A percentile compares a stretch with the other conserved stretches of the same genome.
phyloP scores from a whole-genome alignment of 2,329 filamentous ascomycete genomes.

The Epichloe typhina region DNA sequence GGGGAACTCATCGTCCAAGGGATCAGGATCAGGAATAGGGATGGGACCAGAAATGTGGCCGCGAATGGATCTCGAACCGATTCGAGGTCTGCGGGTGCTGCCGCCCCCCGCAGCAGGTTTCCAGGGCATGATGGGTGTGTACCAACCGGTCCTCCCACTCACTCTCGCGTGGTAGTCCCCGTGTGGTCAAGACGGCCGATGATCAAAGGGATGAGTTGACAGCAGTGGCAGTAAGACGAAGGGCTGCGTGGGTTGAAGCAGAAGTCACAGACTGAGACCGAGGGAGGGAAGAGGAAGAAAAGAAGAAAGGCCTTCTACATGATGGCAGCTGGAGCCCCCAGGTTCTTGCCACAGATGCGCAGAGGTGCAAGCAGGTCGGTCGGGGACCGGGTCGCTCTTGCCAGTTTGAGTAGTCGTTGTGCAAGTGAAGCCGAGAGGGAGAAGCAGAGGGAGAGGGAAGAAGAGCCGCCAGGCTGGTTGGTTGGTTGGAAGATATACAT shows the following conservation, averaged over 20 bases:
- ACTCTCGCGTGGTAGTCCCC: too few species aligned
- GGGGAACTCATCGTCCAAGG: constrained; percentile 40
- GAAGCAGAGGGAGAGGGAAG: not conserved
- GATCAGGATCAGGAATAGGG: constrained; percentile 32
- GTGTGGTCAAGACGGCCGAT: not conserved
- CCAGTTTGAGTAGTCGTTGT: not conserved
- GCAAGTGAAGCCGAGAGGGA: not conserved
- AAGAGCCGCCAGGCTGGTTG: not conserved
- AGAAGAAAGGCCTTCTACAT: not conserved
- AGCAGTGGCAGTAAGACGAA: not conserved
- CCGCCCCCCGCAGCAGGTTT: constrained; percentile 28
- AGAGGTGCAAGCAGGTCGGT: too few species aligned
- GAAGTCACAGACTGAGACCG: too few species aligned
- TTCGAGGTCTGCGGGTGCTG: constrained; percentile 10
- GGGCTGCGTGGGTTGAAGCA: too few species aligned
- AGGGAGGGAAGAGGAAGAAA: not conserved
- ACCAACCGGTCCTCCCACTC: too few species aligned
- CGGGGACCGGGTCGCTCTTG: not conserved
- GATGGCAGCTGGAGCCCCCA: not conserved
- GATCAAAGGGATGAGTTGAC: not conserved
- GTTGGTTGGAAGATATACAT: not conserved
- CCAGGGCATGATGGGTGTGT: constrained; percentile 23
- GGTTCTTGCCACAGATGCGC: not conserved
- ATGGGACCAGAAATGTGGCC: constrained; percentile 51
- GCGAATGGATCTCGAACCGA: constrained; percentile 34